These are phyloP conservation scores for Fusarium sterilihyphosum DNA, from an alignment of 2,329 filamentous ascomycete genomes.

Conservation along the genomic window DNA sequence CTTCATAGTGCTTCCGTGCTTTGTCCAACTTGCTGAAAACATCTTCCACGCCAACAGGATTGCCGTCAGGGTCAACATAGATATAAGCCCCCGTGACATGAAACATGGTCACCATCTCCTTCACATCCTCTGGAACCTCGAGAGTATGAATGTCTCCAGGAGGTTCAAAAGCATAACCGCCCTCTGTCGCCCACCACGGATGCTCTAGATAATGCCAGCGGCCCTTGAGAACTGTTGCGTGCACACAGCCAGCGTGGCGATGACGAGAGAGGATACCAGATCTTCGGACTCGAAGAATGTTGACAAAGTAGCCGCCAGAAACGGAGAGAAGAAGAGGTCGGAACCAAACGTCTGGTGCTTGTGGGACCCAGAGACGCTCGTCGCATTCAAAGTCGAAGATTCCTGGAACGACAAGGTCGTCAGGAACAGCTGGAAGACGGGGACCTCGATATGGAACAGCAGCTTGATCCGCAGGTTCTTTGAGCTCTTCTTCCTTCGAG, in stretches of 20 bases:
- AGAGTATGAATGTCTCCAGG: conserved; percentile 49
- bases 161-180: background rate
- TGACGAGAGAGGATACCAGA: conserved; percentile 47
- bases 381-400: background rate
- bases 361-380: background rate
- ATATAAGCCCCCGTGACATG: background rate
- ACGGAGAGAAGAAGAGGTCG: background rate
- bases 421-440: background rate
- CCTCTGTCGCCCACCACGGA: background rate
- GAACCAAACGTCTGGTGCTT: background rate
- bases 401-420: background rate
- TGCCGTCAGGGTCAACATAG: background rate
- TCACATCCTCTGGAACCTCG: background rate
- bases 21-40: background rate
- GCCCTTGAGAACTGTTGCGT: background rate
- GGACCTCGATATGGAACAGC: background rate
- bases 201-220: background rate
- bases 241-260: conserved; percentile 42
- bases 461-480: background rate
- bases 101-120: background rate
- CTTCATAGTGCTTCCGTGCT: background rate
- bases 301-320: background rate
- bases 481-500: background rate
- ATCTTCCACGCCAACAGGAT: background rate
- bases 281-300: background rate